These are phyloP conservation scores for Decorospora gaudefroyi DNA, from an alignment of 2,329 filamentous ascomycete species.

Conservation along the genomic window DNA sequence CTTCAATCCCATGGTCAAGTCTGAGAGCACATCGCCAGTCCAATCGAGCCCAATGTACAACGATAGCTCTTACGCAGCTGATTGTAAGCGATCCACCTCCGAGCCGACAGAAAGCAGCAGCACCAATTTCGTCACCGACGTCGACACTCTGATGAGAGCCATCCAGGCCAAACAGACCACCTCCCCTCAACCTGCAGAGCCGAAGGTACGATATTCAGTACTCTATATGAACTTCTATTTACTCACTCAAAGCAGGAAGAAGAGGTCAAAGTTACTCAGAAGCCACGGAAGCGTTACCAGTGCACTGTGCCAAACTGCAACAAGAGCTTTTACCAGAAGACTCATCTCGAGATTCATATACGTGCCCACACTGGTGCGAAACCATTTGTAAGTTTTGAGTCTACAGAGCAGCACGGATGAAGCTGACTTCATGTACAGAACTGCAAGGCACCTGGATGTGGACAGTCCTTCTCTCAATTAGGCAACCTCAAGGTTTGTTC, in stretches of 20 bases:
- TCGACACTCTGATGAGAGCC: constrained; percentile 86
- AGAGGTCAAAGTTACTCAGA: constrained; percentile 39
- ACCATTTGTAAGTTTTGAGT: constrained; percentile 75
- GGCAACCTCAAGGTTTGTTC: constrained; percentile 80
- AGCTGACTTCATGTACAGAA: constrained; percentile 46
- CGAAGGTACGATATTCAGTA: constrained; percentile 36
- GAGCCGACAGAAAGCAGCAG: constrained; percentile 50
- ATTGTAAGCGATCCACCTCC: constrained; percentile 54
- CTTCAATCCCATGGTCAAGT: constrained; percentile 50
- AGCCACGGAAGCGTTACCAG: constrained; percentile 67
- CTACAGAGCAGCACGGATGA: background rate
- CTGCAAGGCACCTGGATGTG: constrained; percentile 74
- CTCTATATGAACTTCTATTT: background rate
- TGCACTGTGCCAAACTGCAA: constrained; percentile 75
- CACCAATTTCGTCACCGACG: constrained; percentile 75
- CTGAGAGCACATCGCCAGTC: constrained; percentile 50
- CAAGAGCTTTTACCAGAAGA: constrained; percentile 88
- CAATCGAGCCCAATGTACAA: constrained; percentile 49
- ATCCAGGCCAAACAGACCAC: constrained; percentile 71
- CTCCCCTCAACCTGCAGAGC: constrained; percentile 36
- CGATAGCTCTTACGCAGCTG: constrained; percentile 36
- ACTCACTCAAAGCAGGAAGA: constrained; percentile 28
- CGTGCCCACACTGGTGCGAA: constrained; percentile 87
- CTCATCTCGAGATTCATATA: constrained; percentile 87
- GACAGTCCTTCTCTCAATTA: constrained; percentile 81